Evolutionary conservation across 305 asterid species (phyloP).

Genomic region (Lippia alba): DNA sequence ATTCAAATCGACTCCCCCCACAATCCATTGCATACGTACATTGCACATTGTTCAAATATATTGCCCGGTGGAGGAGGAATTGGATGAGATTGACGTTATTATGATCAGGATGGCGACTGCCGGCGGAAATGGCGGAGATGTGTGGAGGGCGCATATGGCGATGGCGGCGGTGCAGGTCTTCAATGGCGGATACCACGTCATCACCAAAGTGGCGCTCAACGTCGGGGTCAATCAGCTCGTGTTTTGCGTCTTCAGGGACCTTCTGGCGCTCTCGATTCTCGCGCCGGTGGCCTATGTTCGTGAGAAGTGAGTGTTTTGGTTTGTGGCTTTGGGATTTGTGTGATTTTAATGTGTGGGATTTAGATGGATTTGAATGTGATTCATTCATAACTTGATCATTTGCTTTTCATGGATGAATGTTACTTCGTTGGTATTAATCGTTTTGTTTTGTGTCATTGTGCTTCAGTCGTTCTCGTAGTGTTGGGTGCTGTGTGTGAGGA

Average conservation of each 20-base stretch:
- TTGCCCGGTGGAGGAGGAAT: slow-evolving; percentile 6
- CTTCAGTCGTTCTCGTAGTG: neutral
- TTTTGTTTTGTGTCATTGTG: neutral
- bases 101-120: slow-evolving; percentile 47
- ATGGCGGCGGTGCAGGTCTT: slow-evolving; percentile 87
- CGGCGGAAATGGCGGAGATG: slow-evolving; percentile 57
- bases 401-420: slow-evolving; percentile 17
- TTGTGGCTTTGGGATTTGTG: neutral
- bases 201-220: slow-evolving; percentile 91
- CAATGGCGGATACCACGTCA: slow-evolving; percentile 90
- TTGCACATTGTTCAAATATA: neutral
- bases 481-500: neutral
- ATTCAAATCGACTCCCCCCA: slow-evolving; percentile 15
- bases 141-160: slow-evolving; percentile 81
- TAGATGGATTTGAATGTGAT: slow-evolving; percentile 2
- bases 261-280: slow-evolving; percentile 81
- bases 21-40: slow-evolving; percentile 3
- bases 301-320: slow-evolving; percentile 61
- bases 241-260: slow-evolving; percentile 82
- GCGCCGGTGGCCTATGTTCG: slow-evolving; percentile 86
- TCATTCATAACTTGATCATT: neutral
- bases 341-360: neutral
- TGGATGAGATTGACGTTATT: slow-evolving; percentile 34
- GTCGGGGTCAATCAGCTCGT: slow-evolving; percentile 93
- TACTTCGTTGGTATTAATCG: slow-evolving; percentile 17